Percentiles rank a stretch among this genome's conserved stretches.
Evolutionary conservation across 83 land plant genomes (phyloP).

Genomic region (Larix sibirica): DNA sequence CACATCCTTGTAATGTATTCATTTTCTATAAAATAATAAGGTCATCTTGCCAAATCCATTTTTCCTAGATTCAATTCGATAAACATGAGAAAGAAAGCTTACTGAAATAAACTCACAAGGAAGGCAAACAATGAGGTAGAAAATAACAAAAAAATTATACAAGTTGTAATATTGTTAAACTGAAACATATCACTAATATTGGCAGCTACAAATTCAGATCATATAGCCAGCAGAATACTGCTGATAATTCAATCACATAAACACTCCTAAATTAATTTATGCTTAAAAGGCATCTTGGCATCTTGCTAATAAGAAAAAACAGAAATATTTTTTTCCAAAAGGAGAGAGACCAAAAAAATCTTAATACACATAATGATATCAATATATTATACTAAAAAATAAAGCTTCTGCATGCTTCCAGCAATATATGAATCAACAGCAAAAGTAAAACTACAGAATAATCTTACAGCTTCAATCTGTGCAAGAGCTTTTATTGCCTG

Average conservation of each 20-base stretch:
- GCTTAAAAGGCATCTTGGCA: not conserved
- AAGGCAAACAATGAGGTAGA: not conserved
- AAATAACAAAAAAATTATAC: not conserved
- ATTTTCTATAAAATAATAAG: no score
- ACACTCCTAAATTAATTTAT: not conserved
- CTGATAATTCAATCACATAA: not conserved
- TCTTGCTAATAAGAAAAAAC: not conserved
- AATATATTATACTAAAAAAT: no score
- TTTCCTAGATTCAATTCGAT: not conserved
- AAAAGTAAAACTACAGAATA: not conserved
- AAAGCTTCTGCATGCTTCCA: not conserved
- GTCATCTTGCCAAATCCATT: not conserved
- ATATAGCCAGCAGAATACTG: not conserved
- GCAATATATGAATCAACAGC: not conserved
- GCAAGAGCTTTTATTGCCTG: slow-evolving; percentile 67
- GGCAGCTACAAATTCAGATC: not conserved
- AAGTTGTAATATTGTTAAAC: not conserved
- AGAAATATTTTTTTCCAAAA: not conserved
- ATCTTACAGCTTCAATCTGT: slow-evolving; percentile 88
- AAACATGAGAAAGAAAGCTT: not conserved
- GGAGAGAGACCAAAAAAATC: not conserved
- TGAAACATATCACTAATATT: not conserved
- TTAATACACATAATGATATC: no score
- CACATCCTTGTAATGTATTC: no score
- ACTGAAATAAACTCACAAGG: not conserved